These are phyloP conservation scores for Fennellomyces sp. DNA, from an alignment of 371 early-diverging fungal species.

Conservation along the genomic window DNA sequence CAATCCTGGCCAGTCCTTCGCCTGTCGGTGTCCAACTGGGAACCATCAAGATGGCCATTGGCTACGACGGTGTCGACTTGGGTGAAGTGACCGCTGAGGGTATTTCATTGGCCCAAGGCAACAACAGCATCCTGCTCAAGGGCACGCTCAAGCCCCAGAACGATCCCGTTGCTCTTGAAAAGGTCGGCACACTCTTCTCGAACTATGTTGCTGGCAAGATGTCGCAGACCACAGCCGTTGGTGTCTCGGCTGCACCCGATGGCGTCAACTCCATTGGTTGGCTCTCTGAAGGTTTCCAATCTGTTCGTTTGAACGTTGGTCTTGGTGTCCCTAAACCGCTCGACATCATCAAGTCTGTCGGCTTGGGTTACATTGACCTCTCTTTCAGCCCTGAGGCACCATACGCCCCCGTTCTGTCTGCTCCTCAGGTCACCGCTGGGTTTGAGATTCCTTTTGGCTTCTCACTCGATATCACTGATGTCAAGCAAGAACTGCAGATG, in stretches of 20 bases:
- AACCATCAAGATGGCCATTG: constrained; percentile 55
- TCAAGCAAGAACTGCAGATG: constrained; percentile 54
- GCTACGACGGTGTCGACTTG: constrained; percentile 50
- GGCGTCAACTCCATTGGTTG: constrained; percentile 59
- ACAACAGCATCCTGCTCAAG: constrained; percentile 54
- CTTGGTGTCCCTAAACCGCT: constrained; percentile 43
- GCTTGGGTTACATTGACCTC: constrained; percentile 58
- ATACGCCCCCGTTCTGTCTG: constrained; percentile 52
- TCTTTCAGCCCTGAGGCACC: constrained; percentile 49
- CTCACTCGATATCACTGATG: constrained; percentile 54
- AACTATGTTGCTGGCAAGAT: constrained; percentile 54
- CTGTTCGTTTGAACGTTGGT: constrained; percentile 53
- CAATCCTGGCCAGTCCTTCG: constrained; percentile 58
- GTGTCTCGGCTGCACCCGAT: constrained; percentile 63
- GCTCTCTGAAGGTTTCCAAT: constrained; percentile 60
- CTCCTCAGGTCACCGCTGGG: constrained; percentile 54
- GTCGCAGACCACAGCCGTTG: constrained; percentile 54
- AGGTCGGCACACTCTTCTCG: constrained; percentile 57
- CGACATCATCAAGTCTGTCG: constrained; percentile 56
- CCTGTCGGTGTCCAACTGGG: constrained; percentile 65
- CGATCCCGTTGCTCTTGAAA: constrained; percentile 43
- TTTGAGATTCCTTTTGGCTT: constrained; percentile 64
- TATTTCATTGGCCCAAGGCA: constrained; percentile 49
- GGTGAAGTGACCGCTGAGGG: constrained; percentile 53
- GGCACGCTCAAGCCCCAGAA: constrained; percentile 56